These are phyloP conservation scores for Candida michaelii DNA, from an alignment of 805 yeast genomes.

Conservation along the genomic window DNA sequence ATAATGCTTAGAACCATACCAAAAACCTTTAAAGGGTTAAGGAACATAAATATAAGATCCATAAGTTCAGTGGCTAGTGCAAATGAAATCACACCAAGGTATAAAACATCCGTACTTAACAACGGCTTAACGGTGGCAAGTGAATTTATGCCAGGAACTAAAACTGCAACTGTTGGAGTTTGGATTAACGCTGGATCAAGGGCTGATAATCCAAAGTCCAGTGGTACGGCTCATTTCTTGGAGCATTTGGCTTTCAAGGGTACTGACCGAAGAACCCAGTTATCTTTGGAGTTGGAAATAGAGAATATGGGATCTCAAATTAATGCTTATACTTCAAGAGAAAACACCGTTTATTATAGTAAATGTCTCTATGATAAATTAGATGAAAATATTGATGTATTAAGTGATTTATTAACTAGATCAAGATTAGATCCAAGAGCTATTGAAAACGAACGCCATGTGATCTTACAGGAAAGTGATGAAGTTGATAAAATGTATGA, in stretches of 20 bases:
- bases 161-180: constrained; percentile 96
- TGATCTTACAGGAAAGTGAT: constrained; percentile 92
- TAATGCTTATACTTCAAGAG: constrained; percentile 98
- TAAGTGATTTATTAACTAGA: constrained; percentile 85
- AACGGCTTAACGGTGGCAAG: constrained; percentile 96
- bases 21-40: background rate
- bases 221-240: constrained; percentile 95
- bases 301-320: constrained; percentile 96
- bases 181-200: constrained; percentile 99
- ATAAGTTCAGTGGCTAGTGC: constrained; percentile 4
- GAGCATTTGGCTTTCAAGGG: constrained; percentile 98
- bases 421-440: constrained; percentile 81
- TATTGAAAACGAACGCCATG: constrained; percentile 94
- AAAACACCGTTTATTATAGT: constrained; percentile 95
- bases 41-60: background rate
- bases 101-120: constrained; percentile 67
- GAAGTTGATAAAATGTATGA: constrained; percentile 98
- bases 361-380: constrained; percentile 80
- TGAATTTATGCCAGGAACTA: constrained; percentile 80
- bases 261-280: constrained; percentile 76
- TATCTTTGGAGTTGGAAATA: constrained; percentile 83
- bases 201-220: constrained; percentile 82
- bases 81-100: constrained; percentile 22
- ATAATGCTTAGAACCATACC: background rate
- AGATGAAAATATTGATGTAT: constrained; percentile 80